A percentile compares a stretch with the other conserved stretches of the same genome.
Evolutionary conservation across 1,284 basidiomycete genomes (phyloP).

Genomic region (Macrocystidia cucumis): DNA sequence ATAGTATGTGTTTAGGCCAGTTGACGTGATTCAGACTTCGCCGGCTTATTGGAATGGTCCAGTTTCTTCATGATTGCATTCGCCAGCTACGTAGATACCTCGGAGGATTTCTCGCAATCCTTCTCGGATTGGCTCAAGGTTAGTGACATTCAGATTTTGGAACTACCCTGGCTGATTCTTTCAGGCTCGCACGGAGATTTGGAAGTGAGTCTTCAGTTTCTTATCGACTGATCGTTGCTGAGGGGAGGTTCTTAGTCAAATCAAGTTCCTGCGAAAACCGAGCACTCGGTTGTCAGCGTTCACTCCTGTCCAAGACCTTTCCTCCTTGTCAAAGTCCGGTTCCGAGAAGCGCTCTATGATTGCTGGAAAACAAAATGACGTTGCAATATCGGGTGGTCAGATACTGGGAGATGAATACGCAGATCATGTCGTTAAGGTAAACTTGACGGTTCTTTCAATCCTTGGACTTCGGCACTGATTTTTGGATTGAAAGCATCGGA

Average conservation of each 20-base stretch:
- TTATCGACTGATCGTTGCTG: constrained; percentile 4
- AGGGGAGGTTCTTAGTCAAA: constrained; percentile 50
- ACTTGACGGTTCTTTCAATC: constrained; percentile 8
- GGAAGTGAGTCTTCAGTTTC: constrained; percentile 59
- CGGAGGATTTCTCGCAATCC: constrained; percentile 59
- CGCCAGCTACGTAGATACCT: constrained; percentile 80
- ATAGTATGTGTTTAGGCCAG: constrained; percentile 51
- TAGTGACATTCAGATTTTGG: constrained; percentile 10
- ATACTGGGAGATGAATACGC: constrained; percentile 92
- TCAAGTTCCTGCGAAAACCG: constrained; percentile 76
- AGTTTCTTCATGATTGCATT: constrained; percentile 96
- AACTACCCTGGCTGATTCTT: constrained; percentile 5
- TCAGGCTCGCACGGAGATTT: constrained; percentile 84
- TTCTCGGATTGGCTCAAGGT: constrained; percentile 89
- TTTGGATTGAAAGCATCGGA: constrained; percentile 60
- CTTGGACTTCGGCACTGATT: neutral
- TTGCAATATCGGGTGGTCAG: constrained; percentile 77
- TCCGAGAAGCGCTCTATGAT: constrained; percentile 46
- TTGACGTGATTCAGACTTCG: neutral
- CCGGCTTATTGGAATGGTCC: too few species aligned
- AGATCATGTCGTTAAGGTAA: constrained; percentile 83
- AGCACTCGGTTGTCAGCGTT: constrained; percentile 82
- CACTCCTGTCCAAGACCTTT: constrained; percentile 83
- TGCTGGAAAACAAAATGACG: constrained; percentile 64
- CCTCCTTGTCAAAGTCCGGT: constrained; percentile 62